These are phyloP conservation scores for Aspergillus diversus DNA, from an alignment of 495 filamentous ascomycete genomes.

Conservation along the genomic window DNA sequence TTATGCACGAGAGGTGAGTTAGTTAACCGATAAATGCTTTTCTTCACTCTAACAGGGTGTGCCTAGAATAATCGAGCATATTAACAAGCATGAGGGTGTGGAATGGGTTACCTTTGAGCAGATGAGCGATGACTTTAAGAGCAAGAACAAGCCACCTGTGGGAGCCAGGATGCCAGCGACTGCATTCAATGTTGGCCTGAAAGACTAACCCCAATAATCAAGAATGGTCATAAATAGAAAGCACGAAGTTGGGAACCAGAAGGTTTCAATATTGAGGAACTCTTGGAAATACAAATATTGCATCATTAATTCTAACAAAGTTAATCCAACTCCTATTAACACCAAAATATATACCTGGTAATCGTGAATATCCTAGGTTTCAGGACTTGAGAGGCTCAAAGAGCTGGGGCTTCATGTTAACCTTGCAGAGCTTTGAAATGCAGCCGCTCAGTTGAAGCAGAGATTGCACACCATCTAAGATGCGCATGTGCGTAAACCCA, in stretches of 20 bases:
- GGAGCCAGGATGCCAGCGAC: constrained; percentile 70
- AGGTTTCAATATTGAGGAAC: neutral
- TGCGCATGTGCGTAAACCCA: constrained; percentile 99
- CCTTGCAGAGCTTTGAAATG: constrained; percentile 82
- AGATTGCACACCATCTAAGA: constrained; percentile 94
- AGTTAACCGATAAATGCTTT: neutral
- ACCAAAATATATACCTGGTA: constrained; percentile 17
- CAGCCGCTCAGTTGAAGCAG: constrained; percentile 91
- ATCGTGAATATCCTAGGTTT: constrained; percentile 9
- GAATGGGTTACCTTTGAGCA: constrained; percentile 76
- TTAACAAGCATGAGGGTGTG: constrained; percentile 73
- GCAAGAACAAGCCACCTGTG: constrained; percentile 64
- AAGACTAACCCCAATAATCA: too few species aligned
- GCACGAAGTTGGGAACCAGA: too few species aligned
- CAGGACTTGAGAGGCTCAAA: constrained; percentile 61
- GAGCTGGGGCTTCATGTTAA: constrained; percentile 93
- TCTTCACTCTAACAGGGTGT: constrained; percentile 3
- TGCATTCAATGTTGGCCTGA: constrained; percentile 7
- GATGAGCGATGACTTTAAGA: constrained; percentile 71
- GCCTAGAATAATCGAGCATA: constrained; percentile 66
- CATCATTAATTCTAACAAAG: constrained; percentile 1
- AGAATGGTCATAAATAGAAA: too few species aligned
- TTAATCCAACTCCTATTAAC: constrained; percentile 13
- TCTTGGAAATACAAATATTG: neutral
- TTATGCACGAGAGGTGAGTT: constrained; percentile 63